Conservation (phyloP, 2,329 filamentous ascomycete genomes). For the Xylariaceae sp. region DNA sequence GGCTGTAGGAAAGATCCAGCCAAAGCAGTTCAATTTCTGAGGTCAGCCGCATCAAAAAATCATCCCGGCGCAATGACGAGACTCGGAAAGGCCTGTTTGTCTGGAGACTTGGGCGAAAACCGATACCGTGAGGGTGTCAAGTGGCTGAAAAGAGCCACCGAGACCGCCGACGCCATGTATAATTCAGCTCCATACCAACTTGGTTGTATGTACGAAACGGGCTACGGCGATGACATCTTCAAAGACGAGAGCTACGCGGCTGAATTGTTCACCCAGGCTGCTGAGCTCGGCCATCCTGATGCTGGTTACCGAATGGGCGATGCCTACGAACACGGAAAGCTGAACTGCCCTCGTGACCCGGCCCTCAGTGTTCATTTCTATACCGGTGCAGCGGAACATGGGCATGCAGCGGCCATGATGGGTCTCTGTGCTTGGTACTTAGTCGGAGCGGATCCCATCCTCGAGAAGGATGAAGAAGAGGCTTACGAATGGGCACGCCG, state of each 20-base stretch:
- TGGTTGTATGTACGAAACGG: constrained; percentile 79
- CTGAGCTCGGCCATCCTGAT: constrained; percentile 82
- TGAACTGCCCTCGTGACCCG: constrained; percentile 84
- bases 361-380: constrained; percentile 96
- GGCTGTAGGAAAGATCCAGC: constrained; percentile 82
- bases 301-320: constrained; percentile 88
- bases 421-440: constrained; percentile 98
- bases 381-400: constrained; percentile 80
- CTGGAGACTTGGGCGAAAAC: constrained; percentile 81
- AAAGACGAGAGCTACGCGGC: constrained; percentile 84
- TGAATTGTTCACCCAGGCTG: constrained; percentile 88
- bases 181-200: constrained; percentile 90
- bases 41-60: constrained; percentile 83
- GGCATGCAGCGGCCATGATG: constrained; percentile 90
- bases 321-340: constrained; percentile 86
- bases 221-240: constrained; percentile 94
- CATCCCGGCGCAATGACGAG: constrained; percentile 94
- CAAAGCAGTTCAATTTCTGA: constrained; percentile 91
- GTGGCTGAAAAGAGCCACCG: constrained; percentile 90
- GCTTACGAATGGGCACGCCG: constrained; percentile 93
- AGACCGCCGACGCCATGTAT: constrained; percentile 86
- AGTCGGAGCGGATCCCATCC: constrained; percentile 82
- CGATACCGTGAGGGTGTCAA: constrained; percentile 88
- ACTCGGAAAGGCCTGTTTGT: constrained; percentile 82
- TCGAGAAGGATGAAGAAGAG: constrained; percentile 93